phyloP scores from a whole-genome alignment of 768 basidiomycete genomes.

The Porpolomopsis calyptriformis region DNA sequence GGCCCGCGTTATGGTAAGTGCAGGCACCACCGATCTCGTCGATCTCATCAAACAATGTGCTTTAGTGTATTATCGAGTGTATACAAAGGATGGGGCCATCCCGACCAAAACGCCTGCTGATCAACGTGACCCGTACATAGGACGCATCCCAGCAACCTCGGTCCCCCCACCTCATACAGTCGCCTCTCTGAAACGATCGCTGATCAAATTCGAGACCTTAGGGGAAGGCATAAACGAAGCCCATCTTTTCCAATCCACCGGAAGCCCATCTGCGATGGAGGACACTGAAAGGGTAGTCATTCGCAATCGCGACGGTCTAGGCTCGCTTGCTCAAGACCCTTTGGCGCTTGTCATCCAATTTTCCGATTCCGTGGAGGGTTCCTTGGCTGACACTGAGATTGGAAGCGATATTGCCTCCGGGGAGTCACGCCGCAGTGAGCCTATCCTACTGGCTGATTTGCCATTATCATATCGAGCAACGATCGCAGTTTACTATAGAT shows the following conservation, averaged over 20 bases:
- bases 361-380: background rate
- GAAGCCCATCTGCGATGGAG: background rate
- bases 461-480: too few species aligned
- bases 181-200: slow-evolving; percentile 6
- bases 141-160: slow-evolving; percentile 9
- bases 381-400: background rate
- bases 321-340: background rate
- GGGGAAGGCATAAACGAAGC: background rate
- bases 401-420: too few species aligned
- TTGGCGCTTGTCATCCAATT: background rate
- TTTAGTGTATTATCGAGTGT: slow-evolving; percentile 11
- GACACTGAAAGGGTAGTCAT: background rate
- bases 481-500: background rate
- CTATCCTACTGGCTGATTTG: too few species aligned
- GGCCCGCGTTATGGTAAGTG: too few species aligned
- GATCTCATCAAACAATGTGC: background rate
- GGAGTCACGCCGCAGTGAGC: background rate
- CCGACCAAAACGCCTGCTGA: slow-evolving; percentile 4
- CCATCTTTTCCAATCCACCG: background rate
- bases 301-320: background rate
- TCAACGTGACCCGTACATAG: slow-evolving; percentile 5
- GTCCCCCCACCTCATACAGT: slow-evolving; percentile 11
- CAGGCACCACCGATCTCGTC: too few species aligned
- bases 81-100: slow-evolving; percentile 6
- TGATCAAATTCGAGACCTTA: slow-evolving; percentile 3